Conservation (phyloP, 495 filamentous ascomycete genomes). For the Penicillium odoratum region DNA sequence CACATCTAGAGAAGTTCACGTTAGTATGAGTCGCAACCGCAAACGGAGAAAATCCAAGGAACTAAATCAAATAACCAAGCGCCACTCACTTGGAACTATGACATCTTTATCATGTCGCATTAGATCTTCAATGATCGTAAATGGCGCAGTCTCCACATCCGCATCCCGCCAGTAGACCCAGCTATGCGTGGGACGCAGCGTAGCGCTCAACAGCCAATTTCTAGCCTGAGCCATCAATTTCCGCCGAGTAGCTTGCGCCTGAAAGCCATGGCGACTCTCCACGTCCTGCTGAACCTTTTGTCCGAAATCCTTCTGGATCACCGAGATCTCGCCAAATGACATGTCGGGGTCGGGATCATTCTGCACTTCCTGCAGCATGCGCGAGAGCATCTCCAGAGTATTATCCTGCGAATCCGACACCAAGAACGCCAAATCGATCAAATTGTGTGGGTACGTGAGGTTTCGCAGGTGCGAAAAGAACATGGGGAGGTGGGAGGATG, state of each 20-base stretch:
- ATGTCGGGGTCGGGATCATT: conserved; percentile 70
- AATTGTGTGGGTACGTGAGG: conserved; percentile 94
- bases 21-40: background rate
- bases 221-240: conserved; percentile 98
- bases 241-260: conserved; percentile 87
- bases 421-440: conserved; percentile 94
- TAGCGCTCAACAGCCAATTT: conserved; percentile 96
- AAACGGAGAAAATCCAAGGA: background rate
- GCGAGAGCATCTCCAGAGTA: conserved; percentile 73
- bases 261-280: conserved; percentile 96
- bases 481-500: conserved; percentile 91
- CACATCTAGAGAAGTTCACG: conserved; percentile 63
- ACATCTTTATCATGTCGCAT: conserved; percentile 99
- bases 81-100: conserved; percentile 92
- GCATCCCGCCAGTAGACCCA: conserved; percentile 99
- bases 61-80: background rate
- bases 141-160: conserved; percentile 94
- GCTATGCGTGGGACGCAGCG: conserved; percentile 89
- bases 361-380: conserved; percentile 79
- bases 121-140: conserved; percentile 93
- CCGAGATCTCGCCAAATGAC: conserved; percentile 93
- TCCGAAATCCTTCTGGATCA: conserved; percentile 98
- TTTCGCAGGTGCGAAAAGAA: conserved; percentile 96
- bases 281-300: conserved; percentile 98
- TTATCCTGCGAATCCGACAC: conserved; percentile 97